Evolutionary conservation across 495 filamentous ascomycete genomes (phyloP), one percentile per base, ranked within the genome.

Genomic region (Neurospora terricola): DNA sequence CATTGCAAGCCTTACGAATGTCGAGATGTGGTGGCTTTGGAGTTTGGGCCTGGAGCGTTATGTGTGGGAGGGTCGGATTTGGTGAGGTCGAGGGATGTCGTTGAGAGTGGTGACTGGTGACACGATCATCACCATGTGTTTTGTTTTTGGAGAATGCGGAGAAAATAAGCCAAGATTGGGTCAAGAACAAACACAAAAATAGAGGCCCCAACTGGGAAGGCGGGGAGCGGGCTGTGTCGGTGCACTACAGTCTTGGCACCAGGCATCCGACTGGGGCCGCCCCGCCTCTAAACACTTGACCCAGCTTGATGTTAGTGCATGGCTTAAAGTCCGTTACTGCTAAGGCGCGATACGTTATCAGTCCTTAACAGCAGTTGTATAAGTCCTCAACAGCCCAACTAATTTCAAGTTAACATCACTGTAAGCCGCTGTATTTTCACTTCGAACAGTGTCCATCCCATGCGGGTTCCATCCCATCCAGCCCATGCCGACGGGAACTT

Each of bases 311-410:
- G 54, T 62, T 62, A 62, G 48, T 62, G 23, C 21, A 6, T 10
- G 0, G 21, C 10, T 1, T 11, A 1, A 1, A 5, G 21, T 27
- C 0, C 21, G 23, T 62, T 16, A 62, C 23, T 59, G 2, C 5
- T 23, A 0, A 7, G 21, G 10, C 11, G 48, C 21, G 1, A 27
- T 6, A 14, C 1, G 0, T 3, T 5, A 0, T 1, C 0, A 54
- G 12, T 23, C 10, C 0, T 0, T 54, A 54, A 54, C 10, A 23
- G 0, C 21, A 54, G 6, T 0, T 0, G 1, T 27, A 27, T 14
- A 59, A 59, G 21, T 59, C 48, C 23, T 62, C 5, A 62, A 30
- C 48, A 62, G 2, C 5, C 21, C 11, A 0, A 14, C 4, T 27
- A 0, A 27, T 27, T 27, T 27, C 10, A 27, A 0, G 48, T 27